Base-by-base conservation (phyloP, 2,329 filamentous ascomycete species). In the Epicoccum nigrum region DNA sequence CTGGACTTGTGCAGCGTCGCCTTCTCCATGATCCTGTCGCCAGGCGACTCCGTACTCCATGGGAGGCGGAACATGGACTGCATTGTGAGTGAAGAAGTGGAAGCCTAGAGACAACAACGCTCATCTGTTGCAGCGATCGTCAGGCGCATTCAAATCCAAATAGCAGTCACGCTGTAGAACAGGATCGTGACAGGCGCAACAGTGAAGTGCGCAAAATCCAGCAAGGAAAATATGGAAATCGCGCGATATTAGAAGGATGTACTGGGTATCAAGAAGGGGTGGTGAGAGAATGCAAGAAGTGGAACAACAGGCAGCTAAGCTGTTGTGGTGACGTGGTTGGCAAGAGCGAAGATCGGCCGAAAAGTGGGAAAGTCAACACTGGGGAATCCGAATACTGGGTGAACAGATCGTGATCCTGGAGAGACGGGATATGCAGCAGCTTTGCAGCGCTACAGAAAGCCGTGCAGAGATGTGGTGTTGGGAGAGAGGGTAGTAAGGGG, bases 11-110 rank as follows among this genome's bases (percentile, higher is more conserved):
- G 69, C 54, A 76, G 63, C 20, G 69, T 62, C 16, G 70, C 62
- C 66, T 76, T 76, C 44, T 76, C 74, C 65, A 74, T 71, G 68
- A 74, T 74, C 58, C 76, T 75, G 61, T 71, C 74, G 68, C 64
- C 69, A 45, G 70, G 67, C 55, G 69, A 65, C 66, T 77, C 71
- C 51, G 70, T 73, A 63, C 75, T 75, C 78, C 78, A 80, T 54
- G 77, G 72, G 58, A 80, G 73, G 63, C 76, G 77, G 64, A 80
- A 80, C 64, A 79, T 78, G 68, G 75, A 77, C 68, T 79, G 77
- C 78, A 80, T 80, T 64, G 64, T 71, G 68, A 60, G 55, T 51
- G 54, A 56, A 58, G 63, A 58, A 58, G 65, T 62, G 62, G 63
- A 71, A 72, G 65, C 56, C 63, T 70, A 68, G 62, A 62, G 55